A percentile compares a stretch with the other conserved stretches of the same genome.
These are phyloP conservation scores for Aegilops speltoides DNA, from an alignment of 176 grass and related monocot genomes.

Conservation along the genomic window DNA sequence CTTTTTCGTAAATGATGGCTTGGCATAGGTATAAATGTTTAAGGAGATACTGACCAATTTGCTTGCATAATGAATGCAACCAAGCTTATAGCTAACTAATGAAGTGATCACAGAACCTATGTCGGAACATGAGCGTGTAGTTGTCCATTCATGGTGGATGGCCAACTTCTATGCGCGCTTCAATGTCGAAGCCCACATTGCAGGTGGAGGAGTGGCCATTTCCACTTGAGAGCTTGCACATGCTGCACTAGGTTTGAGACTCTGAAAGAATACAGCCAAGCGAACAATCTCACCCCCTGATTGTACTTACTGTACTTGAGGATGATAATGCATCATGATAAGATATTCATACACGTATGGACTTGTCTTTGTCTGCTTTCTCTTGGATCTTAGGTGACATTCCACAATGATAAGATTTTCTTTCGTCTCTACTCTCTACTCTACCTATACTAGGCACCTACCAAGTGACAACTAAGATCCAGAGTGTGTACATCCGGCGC, in stretches of 20 bases:
- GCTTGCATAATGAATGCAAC: too few species aligned
- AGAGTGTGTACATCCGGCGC: background rate
- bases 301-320: background rate
- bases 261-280: background rate
- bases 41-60: too few species aligned
- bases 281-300: background rate
- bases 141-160: too few species aligned
- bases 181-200: too few species aligned
- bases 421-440: background rate
- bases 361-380: background rate
- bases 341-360: background rate
- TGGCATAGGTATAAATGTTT: too few species aligned
- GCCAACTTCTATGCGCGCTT: too few species aligned
- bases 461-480: conserved; percentile 25
- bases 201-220: too few species aligned
- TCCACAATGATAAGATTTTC: conserved; percentile 1
- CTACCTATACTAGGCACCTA: conserved; percentile 4
- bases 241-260: background rate
- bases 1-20: too few species aligned
- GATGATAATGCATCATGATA: conserved; percentile 13
- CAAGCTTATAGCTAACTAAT: too few species aligned
- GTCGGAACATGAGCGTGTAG: too few species aligned
- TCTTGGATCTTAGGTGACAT: background rate
- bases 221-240: too few species aligned
- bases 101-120: too few species aligned